Conservation (phyloP, 2,329 filamentous ascomycete genomes). For the Colletotrichum sp. region DNA sequence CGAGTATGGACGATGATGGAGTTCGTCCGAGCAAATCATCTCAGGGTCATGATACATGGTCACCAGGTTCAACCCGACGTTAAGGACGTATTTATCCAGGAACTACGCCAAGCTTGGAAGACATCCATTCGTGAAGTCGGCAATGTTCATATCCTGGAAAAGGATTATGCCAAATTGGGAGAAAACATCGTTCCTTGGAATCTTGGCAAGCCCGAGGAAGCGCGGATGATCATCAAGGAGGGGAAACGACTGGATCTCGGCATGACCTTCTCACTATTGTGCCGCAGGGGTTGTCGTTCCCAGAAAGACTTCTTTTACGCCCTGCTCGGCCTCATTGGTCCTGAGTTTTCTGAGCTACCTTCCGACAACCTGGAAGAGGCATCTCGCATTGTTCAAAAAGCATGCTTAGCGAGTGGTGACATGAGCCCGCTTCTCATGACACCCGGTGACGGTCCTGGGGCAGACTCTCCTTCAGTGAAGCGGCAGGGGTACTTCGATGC, state of each 20-base stretch:
- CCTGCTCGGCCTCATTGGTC: not conserved
- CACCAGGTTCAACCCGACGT: accelerated
- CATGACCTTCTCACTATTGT: not conserved
- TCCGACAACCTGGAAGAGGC: not conserved
- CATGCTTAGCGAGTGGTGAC: not conserved
- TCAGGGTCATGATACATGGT: not conserved
- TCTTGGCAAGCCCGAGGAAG: not conserved
- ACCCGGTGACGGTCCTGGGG: not conserved
- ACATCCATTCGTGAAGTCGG: not conserved
- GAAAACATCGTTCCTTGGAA: not conserved
- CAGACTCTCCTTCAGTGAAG: not conserved
- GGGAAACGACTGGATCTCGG: accelerated
- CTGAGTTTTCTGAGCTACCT: not conserved
- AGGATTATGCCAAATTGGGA: not conserved
- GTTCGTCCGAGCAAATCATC: not conserved
- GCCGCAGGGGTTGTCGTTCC: not conserved
- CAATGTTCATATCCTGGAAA: accelerated
- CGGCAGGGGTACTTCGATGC: not conserved
- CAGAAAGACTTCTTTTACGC: not conserved
- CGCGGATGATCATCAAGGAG: not conserved
- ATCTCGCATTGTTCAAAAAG: not conserved
- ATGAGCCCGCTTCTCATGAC: not conserved
- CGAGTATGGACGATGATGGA: not conserved
- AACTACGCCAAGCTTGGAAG: not conserved
- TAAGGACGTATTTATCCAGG: accelerated